These are phyloP conservation scores for Thalassiosira exigua DNA, from an alignment of 352 stramenopile species.

Conservation along the genomic window DNA sequence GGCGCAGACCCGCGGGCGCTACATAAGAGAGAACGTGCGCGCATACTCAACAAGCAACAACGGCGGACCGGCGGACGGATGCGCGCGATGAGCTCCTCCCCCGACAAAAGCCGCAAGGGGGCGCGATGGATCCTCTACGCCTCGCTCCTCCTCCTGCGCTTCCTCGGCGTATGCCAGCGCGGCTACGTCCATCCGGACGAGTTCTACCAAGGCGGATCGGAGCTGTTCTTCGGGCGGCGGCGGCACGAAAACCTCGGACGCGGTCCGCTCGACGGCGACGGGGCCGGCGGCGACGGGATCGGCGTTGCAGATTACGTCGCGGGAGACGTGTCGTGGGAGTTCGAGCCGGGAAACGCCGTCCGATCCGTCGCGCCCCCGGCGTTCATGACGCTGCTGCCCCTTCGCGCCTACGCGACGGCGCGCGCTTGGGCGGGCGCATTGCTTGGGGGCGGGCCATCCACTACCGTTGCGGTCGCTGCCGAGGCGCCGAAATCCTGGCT, in stretches of 20 bases:
- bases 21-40: no score
- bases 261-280: not conserved
- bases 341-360: constrained; percentile 70
- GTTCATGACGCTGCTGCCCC: constrained; percentile 73
- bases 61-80: no score
- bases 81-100: no score
- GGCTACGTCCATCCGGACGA: constrained; percentile 85
- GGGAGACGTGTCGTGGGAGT: constrained; percentile 70
- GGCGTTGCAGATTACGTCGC: constrained; percentile 26
- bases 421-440: constrained; percentile 7
- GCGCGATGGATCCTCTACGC: constrained; percentile 45
- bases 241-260: constrained; percentile 52
- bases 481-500: not conserved
- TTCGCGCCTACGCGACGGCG: constrained; percentile 57
- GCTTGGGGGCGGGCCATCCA: not conserved
- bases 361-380: constrained; percentile 71
- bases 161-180: constrained; percentile 28
- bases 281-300: not conserved
- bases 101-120: not conserved
- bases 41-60: no score
- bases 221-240: constrained; percentile 75
- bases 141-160: constrained; percentile 41
- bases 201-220: constrained; percentile 82
- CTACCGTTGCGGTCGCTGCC: not conserved
- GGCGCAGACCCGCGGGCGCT: no score